A percentile compares a stretch with the other conserved stretches of the same genome.
Conservation (phyloP, 2,329 filamentous ascomycete species). For the Aspergillus viridinutans region DNA sequence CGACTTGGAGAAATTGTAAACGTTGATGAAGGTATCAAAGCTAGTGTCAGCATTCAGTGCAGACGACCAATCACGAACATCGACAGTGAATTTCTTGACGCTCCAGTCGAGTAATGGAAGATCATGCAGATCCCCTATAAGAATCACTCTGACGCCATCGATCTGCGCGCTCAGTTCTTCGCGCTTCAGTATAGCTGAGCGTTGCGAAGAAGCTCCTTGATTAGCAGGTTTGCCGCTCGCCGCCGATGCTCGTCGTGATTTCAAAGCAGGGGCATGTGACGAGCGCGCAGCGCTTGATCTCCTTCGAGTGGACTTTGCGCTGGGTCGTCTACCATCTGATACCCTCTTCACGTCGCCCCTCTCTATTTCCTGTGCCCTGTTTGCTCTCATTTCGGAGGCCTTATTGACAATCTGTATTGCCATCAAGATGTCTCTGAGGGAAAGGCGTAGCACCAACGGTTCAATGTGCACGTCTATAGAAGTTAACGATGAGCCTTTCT, state of each 20-base stretch:
- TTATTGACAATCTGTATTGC: conserved; percentile 89
- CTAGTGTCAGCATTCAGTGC: conserved; percentile 80
- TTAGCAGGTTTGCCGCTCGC: conserved; percentile 35
- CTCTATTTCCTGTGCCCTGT: conserved; percentile 43
- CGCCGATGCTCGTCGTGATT: conserved; percentile 44
- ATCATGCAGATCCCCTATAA: conserved; percentile 95
- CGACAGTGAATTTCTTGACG: conserved; percentile 81
- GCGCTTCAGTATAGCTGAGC: conserved; percentile 55
- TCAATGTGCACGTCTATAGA: conserved; percentile 86
- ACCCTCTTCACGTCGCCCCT: conserved; percentile 54
- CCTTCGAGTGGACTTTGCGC: conserved; percentile 40
- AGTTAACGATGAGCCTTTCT: conserved; percentile 58
- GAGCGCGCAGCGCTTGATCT: conserved; percentile 45
- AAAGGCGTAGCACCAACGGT: conserved; percentile 83
- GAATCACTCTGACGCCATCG: conserved; percentile 82
- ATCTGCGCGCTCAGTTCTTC: conserved; percentile 85
- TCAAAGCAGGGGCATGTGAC: conserved; percentile 42
- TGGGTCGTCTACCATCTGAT: conserved; percentile 37
- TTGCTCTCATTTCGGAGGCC: conserved; percentile 75
- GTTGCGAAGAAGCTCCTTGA: conserved; percentile 34
- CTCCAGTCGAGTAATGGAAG: conserved; percentile 91
- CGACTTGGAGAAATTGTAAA: conserved; percentile 99
- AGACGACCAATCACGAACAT: conserved; percentile 86
- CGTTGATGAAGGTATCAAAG: conserved; percentile 92
- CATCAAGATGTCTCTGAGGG: conserved; percentile 88